Base-by-base conservation (phyloP, 345 rosid genomes). In the Reutealis trisperma region DNA sequence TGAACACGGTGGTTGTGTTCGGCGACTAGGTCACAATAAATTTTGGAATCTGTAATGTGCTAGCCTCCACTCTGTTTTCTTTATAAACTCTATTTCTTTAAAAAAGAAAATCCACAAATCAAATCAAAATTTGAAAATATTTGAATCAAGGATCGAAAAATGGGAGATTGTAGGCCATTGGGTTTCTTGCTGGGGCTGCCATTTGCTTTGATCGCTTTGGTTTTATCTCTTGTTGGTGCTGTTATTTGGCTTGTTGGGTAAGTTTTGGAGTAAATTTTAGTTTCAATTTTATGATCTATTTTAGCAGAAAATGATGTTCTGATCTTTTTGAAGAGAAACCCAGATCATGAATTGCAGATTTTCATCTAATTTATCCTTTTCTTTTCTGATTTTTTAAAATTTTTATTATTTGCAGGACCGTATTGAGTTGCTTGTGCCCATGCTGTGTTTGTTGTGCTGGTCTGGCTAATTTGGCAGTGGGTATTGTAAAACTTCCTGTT, bases 361-460 rank as follows among this genome's bases (percentile, higher is more conserved):
- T 51, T 54, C 59, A 3, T 18, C 14, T 9, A 47, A 47, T 9
- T 8, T 47, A 10, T 10, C 51, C 49, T 2, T 11, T 61, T 24
- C 11, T 3, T 37, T 37, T 37, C 41, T 37, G 6, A 37, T 37
- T 37, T 37, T 37, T 37, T 34, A 1, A 37, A 4, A 4, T 37
- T 37, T 37, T 66, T 42, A 41, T 18, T 4, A 70, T 64, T 41
- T 52, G 83, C 91, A 94, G 97, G 88, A 79, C 83, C 1, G 59
- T 90, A 37, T 69, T 94, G 86, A 92, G 97, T 85, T 92, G 97
- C 82, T 72, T 94, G 74, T 94, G 97, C 80, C 98, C 98, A 24
- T 90, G 92, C 63, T 94, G 96, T 79, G 73, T 89, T 67, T 92
- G 93, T 74, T 92, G 79, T 42, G 90, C 97, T 30, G 90, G 87